phyloP scores from a whole-genome alignment of 2,329 filamentous ascomycete species.

The Remersonia thermophila region DNA sequence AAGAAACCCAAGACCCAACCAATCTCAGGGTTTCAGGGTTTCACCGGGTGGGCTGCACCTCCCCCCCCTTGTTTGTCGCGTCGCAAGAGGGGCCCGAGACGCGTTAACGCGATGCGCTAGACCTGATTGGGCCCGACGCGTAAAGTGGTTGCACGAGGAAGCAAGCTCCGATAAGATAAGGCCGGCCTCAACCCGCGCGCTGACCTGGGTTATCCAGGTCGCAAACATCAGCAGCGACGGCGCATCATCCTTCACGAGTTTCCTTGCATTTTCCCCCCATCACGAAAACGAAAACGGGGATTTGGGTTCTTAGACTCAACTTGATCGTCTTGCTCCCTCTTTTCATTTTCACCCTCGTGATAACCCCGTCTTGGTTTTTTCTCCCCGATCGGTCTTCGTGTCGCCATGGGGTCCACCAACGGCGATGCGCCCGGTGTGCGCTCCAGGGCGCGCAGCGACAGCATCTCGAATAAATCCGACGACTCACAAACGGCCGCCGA shows the following conservation, averaged over 20 bases:
- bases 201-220: neutral
- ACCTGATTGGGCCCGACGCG: slow-evolving; percentile 13
- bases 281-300: too few species aligned
- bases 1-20: neutral
- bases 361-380: slow-evolving; percentile 26
- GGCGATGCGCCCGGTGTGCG: slow-evolving; percentile 18
- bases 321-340: too few species aligned
- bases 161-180: slow-evolving; percentile 11
- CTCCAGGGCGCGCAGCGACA: slow-evolving; percentile 41
- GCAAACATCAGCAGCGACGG: neutral
- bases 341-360: neutral
- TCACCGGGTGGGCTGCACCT: slow-evolving; percentile 8
- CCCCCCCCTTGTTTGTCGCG: slow-evolving; percentile 15
- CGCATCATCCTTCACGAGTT: too few species aligned
- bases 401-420: too few species aligned
- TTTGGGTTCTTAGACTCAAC: too few species aligned
- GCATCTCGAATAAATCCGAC: slow-evolving; percentile 49
- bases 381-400: slow-evolving; percentile 8
- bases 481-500: slow-evolving; percentile 63
- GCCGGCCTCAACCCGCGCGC: too few species aligned
- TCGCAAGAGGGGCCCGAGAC: slow-evolving; percentile 9
- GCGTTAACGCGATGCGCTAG: slow-evolving; percentile 16
- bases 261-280: too few species aligned
- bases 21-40: too few species aligned
- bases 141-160: slow-evolving; percentile 19